These are phyloP conservation scores for Penicillium roqueforti DNA, from an alignment of 495 filamentous ascomycete species.

Conservation along the genomic window DNA sequence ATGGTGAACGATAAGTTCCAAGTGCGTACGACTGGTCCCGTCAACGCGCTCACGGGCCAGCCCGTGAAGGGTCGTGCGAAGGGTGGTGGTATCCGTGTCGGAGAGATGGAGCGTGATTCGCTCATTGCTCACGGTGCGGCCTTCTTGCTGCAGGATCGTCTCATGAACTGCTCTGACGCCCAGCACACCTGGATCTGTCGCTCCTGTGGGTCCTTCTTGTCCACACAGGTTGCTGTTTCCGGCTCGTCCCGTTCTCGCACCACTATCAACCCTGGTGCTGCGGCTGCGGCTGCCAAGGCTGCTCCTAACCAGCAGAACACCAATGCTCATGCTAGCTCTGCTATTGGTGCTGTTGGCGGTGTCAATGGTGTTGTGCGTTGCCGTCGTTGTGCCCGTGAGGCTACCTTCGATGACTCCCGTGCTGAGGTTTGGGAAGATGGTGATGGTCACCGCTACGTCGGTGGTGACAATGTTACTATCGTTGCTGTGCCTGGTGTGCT, in stretches of 20 bases:
- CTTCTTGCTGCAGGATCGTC: constrained; percentile 88
- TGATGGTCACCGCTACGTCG: constrained; percentile 70
- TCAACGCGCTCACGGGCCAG: constrained; percentile 85
- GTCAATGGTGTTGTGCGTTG: constrained; percentile 74
- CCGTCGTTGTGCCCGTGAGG: constrained; percentile 71
- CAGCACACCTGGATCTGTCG: constrained; percentile 83
- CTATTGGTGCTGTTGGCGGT: constrained; percentile 28
- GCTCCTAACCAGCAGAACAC: constrained; percentile 28
- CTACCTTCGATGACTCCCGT: constrained; percentile 56
- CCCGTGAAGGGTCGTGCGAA: constrained; percentile 94
- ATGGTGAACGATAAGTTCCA: constrained; percentile 99
- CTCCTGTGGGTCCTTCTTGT: constrained; percentile 81
- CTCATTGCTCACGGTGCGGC: constrained; percentile 91
- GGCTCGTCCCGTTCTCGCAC: constrained; percentile 28
- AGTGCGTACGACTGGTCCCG: constrained; percentile 89
- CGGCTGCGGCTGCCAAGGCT: constrained; percentile 32
- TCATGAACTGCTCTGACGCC: constrained; percentile 95
- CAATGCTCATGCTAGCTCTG: constrained; percentile 11
- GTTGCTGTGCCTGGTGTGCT: constrained; percentile 91
- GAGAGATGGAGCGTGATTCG: constrained; percentile 97
- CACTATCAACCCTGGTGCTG: constrained; percentile 28
- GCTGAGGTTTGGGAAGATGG: constrained; percentile 91
- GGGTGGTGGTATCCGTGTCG: constrained; percentile 96
- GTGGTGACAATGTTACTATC: constrained; percentile 83
- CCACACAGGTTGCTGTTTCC: constrained; percentile 66